A percentile compares a stretch with the other conserved stretches of the same genome.
Conservation (phyloP, 208 protist genomes). For the Leptomonas pyrrhocoris region DNA sequence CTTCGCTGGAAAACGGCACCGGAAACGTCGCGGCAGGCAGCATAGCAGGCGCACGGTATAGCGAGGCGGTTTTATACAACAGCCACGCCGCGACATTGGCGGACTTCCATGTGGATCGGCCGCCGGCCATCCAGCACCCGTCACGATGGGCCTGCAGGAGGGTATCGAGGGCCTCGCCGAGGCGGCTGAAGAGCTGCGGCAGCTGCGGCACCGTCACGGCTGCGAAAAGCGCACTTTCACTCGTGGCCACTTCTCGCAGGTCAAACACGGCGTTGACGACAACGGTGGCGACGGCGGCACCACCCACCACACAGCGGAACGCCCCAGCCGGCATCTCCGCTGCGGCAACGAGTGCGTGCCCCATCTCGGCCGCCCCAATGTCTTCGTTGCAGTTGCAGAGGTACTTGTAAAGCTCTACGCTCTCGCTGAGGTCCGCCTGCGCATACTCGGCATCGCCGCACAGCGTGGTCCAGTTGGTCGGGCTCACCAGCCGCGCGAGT, state of each 20-base stretch:
- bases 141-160: background rate
- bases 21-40: constrained; percentile 23
- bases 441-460: constrained; percentile 9
- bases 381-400: constrained; percentile 12
- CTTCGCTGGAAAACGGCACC: background rate
- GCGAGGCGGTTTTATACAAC: constrained; percentile 15
- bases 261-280: constrained; percentile 18
- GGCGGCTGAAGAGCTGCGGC: constrained; percentile 22
- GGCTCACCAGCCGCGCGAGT: constrained; percentile 17
- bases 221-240: constrained; percentile 20
- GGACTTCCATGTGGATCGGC: constrained; percentile 20
- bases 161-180: constrained; percentile 25
- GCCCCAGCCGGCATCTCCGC: constrained; percentile 25
- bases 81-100: constrained; percentile 16
- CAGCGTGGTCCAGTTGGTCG: constrained; percentile 15
- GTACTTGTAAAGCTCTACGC: constrained; percentile 18
- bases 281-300: constrained; percentile 11
- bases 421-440: constrained; percentile 8
- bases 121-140: constrained; percentile 17
- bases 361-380: background rate
- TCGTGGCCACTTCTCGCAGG: constrained; percentile 9
- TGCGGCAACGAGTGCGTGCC: constrained; percentile 5
- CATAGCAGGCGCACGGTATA: constrained; percentile 13
- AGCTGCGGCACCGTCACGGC: constrained; percentile 24
- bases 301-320: constrained; percentile 16